Percentiles rank a stretch among this genome's conserved stretches.
These are phyloP conservation scores for Fabrea salina DNA, from an alignment of 169 alveolate species.

Conservation along the genomic window DNA sequence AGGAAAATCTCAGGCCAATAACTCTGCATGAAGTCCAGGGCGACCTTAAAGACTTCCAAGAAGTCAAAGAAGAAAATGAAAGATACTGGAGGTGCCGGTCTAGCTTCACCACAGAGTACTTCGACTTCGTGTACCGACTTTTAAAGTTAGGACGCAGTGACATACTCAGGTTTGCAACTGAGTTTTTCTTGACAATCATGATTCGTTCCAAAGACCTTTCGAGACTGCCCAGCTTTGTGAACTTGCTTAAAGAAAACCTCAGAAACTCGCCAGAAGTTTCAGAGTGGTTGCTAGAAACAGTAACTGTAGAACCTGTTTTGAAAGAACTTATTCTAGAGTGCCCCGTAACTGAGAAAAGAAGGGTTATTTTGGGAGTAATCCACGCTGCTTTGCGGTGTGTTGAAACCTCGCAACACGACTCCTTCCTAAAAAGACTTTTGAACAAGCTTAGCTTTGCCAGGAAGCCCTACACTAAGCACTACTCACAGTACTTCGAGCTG, in stretches of 20 bases:
- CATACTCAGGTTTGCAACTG: neutral
- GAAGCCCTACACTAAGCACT: conserved; percentile 11
- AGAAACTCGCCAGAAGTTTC: neutral
- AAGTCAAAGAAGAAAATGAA: conserved; percentile 30
- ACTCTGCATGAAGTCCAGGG: neutral
- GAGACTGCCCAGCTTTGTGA: neutral
- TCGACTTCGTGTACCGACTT: neutral
- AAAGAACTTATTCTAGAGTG: conserved; percentile 28
- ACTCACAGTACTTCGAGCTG: conserved; percentile 11
- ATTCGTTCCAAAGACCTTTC: conserved; percentile 20
- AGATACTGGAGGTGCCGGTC: conserved; percentile 25
- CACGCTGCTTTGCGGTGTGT: conserved; percentile 4
- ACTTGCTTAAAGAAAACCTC: neutral
- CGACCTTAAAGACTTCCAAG: neutral
- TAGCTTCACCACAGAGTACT: conserved; percentile 11
- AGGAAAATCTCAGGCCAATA: neutral
- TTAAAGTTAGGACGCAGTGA: neutral
- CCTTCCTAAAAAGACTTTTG: conserved; percentile 4
- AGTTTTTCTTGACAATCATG: conserved; percentile 12
- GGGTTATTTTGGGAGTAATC: neutral
- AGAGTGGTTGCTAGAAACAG: conserved; percentile 23
- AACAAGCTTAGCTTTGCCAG: neutral
- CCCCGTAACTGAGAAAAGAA: conserved; percentile 16
- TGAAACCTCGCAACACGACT: neutral
- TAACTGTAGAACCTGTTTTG: neutral